A percentile compares a stretch with the other conserved stretches of the same genome.
These are phyloP conservation scores for Pichia kluyveri DNA, from an alignment of 805 yeast genomes.

Conservation along the genomic window DNA sequence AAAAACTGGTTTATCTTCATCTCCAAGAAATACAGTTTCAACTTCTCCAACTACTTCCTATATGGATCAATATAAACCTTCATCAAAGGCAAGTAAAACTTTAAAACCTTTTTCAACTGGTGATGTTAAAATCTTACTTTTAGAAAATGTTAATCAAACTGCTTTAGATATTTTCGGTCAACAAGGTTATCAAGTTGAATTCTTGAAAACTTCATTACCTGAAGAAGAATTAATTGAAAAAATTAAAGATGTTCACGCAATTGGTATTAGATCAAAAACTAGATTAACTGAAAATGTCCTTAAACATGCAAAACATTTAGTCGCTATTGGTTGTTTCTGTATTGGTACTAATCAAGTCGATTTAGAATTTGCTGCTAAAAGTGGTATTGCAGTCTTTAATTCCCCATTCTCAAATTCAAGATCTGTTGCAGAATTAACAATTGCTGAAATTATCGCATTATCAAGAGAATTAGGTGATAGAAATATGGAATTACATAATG, in stretches of 20 bases:
- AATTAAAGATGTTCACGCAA: constrained; percentile 88
- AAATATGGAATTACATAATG: constrained; percentile 90
- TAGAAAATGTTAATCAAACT: constrained; percentile 90
- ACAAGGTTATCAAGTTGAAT: constrained; percentile 97
- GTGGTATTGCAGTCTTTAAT: constrained; percentile 87
- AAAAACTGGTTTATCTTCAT: constrained; percentile 36
- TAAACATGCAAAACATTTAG: constrained; percentile 80
- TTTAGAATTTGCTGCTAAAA: constrained; percentile 80
- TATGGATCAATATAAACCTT: constrained; percentile 42
- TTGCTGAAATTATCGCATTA: constrained; percentile 86
- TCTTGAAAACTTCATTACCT: constrained; percentile 77
- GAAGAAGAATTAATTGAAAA: constrained; percentile 94
- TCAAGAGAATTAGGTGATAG: constrained; percentile 98
- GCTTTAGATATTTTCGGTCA: constrained; percentile 77
- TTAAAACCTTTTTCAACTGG: constrained; percentile 94
- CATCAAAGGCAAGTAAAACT: constrained; percentile 48
- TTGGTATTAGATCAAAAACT: constrained; percentile 97
- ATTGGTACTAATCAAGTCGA: constrained; percentile 98
- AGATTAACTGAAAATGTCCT: constrained; percentile 72
- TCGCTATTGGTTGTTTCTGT: constrained; percentile 95
- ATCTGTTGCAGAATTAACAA: constrained; percentile 95
- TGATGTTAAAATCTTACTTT: constrained; percentile 81
- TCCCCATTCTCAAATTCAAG: constrained; percentile 97
- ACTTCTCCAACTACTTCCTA: constrained; percentile 72
- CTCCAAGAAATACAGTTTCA: constrained; percentile 65